phyloP scores from a whole-genome alignment of 768 basidiomycete species.

The Lyophyllum atratum region DNA sequence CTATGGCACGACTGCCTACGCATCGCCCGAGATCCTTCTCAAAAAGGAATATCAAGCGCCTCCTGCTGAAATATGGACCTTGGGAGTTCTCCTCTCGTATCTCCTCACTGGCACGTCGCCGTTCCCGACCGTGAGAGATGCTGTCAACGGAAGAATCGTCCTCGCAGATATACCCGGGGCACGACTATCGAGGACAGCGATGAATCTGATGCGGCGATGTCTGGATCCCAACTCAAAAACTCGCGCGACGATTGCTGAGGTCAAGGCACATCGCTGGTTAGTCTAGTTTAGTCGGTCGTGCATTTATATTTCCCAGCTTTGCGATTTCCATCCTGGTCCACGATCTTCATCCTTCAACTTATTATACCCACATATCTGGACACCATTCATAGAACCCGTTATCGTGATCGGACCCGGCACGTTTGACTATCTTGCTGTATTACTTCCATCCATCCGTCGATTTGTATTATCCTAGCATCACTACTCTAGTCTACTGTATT shows the following conservation, averaged over 20 bases:
- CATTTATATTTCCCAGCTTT: neutral
- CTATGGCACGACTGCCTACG: constrained; percentile 95
- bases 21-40: constrained; percentile 89
- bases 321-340: neutral
- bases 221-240: constrained; percentile 81
- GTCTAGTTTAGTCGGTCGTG: constrained; percentile 4
- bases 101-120: constrained; percentile 91
- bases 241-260: constrained; percentile 80
- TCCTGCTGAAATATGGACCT: constrained; percentile 95
- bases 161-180: constrained; percentile 43
- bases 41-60: constrained; percentile 90
- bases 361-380: neutral
- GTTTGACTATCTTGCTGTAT: neutral
- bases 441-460: constrained; percentile 5
- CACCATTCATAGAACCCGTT: neutral
- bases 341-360: neutral
- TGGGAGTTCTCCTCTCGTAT: constrained; percentile 93
- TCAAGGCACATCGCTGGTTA: constrained; percentile 87
- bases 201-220: constrained; percentile 73
- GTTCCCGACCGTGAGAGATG: constrained; percentile 85
- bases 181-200: constrained; percentile 46
- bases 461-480: neutral
- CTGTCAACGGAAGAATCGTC: constrained; percentile 64
- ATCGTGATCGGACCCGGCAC: neutral
- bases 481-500: constrained; percentile 5